Conservation (phyloP, 1,284 basidiomycete species). For the Tylopilus orsonianus region DNA sequence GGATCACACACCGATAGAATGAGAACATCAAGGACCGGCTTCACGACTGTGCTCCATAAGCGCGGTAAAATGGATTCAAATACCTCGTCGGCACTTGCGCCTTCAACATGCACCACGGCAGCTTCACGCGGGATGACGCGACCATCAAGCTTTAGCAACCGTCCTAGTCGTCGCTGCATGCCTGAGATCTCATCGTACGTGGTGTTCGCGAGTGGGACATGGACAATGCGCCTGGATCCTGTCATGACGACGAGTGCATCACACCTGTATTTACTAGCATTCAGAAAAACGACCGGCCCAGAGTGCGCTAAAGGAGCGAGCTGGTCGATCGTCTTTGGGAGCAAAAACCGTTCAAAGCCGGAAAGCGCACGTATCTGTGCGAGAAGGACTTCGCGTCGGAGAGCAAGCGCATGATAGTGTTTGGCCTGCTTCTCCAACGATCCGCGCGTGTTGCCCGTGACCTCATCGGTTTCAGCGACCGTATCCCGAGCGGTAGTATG, state of each 20-base stretch:
- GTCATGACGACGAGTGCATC: no score
- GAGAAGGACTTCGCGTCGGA: neutral
- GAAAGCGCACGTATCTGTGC: neutral
- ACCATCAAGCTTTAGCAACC: neutral
- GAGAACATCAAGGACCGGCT: slow-evolving; percentile 4
- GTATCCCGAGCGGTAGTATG: neutral
- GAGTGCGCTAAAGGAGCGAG: neutral
- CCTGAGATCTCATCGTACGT: neutral
- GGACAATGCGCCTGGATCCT: neutral
- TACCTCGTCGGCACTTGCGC: neutral
- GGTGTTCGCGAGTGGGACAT: neutral
- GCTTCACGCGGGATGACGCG: no score
- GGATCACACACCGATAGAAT: slow-evolving; percentile 4
- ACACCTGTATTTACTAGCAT: neutral
- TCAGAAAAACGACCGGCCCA: slow-evolving; percentile 2
- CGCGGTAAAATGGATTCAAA: neutral
- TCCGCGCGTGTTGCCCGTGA: neutral
- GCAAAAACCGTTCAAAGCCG: slow-evolving; percentile 7
- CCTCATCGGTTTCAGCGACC: no score
- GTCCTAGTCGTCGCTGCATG: neutral
- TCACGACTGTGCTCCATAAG: slow-evolving; percentile 8
- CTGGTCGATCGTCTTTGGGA: no score
- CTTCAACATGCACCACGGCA: neutral
- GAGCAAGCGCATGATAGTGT: neutral
- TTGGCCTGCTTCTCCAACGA: neutral